Percentiles rank a stretch among this genome's conserved stretches.
Evolutionary conservation across 805 yeast genomes (phyloP).

Genomic region (Saccharomycopsis sp.): DNA sequence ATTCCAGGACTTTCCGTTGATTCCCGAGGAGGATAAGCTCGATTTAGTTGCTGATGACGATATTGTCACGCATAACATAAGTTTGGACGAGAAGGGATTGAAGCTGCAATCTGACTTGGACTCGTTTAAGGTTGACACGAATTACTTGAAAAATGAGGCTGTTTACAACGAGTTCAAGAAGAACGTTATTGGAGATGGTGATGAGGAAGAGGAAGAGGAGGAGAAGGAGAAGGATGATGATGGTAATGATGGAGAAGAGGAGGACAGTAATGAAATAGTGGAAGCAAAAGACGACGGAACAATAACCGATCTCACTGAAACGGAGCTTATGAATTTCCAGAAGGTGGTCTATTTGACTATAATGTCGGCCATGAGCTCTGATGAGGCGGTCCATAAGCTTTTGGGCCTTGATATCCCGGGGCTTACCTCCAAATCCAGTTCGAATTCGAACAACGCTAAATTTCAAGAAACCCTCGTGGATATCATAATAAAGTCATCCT

Average conservation of each 20-base stretch:
- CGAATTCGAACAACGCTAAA: not conserved
- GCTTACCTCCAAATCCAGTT: not conserved
- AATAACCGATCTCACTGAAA: constrained; percentile 64
- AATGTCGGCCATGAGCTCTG: constrained; percentile 86
- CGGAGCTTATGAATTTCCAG: constrained; percentile 56
- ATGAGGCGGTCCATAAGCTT: constrained; percentile 88
- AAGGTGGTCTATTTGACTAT: constrained; percentile 74
- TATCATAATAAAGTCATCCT: constrained; percentile 37
- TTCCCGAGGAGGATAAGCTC: constrained; percentile 35
- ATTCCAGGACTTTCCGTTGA: constrained; percentile 33
- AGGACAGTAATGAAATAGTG: constrained; percentile 31
- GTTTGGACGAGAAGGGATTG: constrained; percentile 43
- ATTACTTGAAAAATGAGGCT: constrained; percentile 44
- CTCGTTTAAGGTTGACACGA: constrained; percentile 43
- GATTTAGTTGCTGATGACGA: constrained; percentile 65
- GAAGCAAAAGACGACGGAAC: constrained; percentile 22
- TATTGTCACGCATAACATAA: constrained; percentile 46
- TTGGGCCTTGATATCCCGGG: constrained; percentile 36
- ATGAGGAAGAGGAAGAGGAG: constrained; percentile 20
- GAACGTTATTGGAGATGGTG: constrained; percentile 41
- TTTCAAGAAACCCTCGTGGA: constrained; percentile 19
- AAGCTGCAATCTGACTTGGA: constrained; percentile 43
- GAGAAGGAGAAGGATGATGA: constrained; percentile 35
- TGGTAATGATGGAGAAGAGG: constrained; percentile 36
- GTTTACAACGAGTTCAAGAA: constrained; percentile 37